Conservation (phyloP, 352 stramenopile species). For the Globisporangium nodosum region DNA sequence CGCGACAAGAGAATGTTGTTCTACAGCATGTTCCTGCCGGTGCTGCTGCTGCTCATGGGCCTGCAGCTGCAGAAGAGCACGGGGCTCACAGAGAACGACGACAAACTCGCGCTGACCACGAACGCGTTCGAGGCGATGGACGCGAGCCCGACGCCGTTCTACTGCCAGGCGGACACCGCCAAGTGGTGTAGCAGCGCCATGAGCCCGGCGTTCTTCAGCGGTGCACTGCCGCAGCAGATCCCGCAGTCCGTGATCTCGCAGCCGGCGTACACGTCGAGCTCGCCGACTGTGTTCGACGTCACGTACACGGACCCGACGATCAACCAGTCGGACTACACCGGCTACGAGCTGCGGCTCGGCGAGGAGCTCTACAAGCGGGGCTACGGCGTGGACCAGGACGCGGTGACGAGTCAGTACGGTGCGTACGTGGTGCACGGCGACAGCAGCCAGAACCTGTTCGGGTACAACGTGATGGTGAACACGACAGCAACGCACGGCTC, state of each 20-base stretch:
- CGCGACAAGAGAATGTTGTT: constrained; percentile 90
- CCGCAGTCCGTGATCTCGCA: too few species aligned
- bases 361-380: constrained; percentile 11
- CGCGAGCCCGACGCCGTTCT: too few species aligned
- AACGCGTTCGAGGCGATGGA: too few species aligned
- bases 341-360: constrained; percentile 24
- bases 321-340: constrained; percentile 21
- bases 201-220: constrained; percentile 46
- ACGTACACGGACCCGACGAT: constrained; percentile 22
- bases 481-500: constrained; percentile 34
- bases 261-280: background rate
- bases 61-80: constrained; percentile 46
- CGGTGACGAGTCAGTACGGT: constrained; percentile 32
- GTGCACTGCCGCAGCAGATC: constrained; percentile 23
- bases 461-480: constrained; percentile 51
- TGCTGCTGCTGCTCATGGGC: constrained; percentile 70
- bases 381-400: constrained; percentile 15
- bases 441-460: constrained; percentile 20
- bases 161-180: too few species aligned
- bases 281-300: constrained; percentile 28
- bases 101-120: too few species aligned
- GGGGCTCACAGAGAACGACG: constrained; percentile 40
- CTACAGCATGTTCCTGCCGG: constrained; percentile 59
- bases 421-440: constrained; percentile 28
- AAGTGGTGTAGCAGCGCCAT: too few species aligned